A percentile compares a stretch with the other conserved stretches of the same genome.
These are phyloP conservation scores for Jamesozyma gamospora DNA, from an alignment of 805 yeast genomes.

Conservation along the genomic window DNA sequence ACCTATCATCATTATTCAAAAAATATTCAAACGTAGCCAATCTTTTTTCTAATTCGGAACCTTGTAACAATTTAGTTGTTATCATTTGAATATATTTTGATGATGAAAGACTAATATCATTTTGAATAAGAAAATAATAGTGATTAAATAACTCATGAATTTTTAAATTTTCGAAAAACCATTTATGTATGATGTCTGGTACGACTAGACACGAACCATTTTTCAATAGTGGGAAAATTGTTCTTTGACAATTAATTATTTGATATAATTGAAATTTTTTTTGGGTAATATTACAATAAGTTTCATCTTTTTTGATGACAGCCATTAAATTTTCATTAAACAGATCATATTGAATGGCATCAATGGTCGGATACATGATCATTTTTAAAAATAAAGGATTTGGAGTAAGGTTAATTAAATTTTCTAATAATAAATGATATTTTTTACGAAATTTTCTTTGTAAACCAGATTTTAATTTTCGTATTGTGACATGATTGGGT, in stretches of 20 bases:
- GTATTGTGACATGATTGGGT: neutral
- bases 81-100: conserved; percentile 8
- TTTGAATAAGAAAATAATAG: conserved; percentile 18
- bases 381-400: neutral
- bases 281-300: neutral
- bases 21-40: conserved; percentile 23
- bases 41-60: conserved; percentile 21
- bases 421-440: neutral
- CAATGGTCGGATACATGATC: neutral
- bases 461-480: neutral
- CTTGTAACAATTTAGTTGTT: conserved; percentile 15
- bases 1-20: conserved; percentile 9
- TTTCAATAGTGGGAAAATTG: conserved; percentile 9
- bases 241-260: conserved; percentile 14
- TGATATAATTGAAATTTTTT: conserved; percentile 8
- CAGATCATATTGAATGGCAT: neutral
- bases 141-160: conserved; percentile 15
- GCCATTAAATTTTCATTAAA: neutral
- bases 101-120: conserved; percentile 15
- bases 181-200: conserved; percentile 18
- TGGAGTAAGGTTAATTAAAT: neutral
- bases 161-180: conserved; percentile 19
- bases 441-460: neutral
- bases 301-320: neutral
- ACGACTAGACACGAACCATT: conserved; percentile 8